Percentiles rank a stretch among this genome's conserved stretches.
These are phyloP conservation scores for Fraxinus xanthoxyloides DNA, from an alignment of 305 asterid species.

Conservation along the genomic window DNA sequence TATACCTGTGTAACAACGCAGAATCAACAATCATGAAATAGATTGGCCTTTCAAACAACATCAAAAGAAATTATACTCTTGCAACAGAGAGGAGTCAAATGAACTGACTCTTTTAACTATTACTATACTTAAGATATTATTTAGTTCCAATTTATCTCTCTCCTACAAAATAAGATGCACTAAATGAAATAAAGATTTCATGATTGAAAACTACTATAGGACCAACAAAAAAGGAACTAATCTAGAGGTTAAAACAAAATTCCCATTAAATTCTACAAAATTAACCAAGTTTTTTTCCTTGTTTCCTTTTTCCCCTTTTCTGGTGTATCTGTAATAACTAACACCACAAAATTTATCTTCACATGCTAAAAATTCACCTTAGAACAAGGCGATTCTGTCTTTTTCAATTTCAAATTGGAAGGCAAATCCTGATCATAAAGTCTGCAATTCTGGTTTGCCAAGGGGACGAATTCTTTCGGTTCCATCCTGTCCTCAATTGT, in stretches of 20 bases:
- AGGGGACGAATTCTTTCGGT: slow-evolving; percentile 38
- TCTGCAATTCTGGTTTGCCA: slow-evolving; percentile 40
- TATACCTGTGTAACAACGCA: slow-evolving; percentile 45
- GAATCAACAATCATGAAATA: neutral
- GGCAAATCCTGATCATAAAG: slow-evolving; percentile 51
- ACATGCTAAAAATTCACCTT: slow-evolving; percentile 45
- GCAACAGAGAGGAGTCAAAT: neutral
- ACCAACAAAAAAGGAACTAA: neutral
- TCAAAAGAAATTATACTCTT: neutral
- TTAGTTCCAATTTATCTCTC: neutral
- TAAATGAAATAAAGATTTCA: neutral
- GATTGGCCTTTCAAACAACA: neutral
- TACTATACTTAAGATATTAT: neutral
- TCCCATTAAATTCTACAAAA: neutral
- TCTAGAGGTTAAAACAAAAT: neutral
- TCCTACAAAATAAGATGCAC: neutral
- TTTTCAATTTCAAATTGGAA: slow-evolving; percentile 41
- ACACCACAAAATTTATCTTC: neutral
- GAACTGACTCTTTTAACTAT: neutral
- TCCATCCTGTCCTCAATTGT: slow-evolving; percentile 37
- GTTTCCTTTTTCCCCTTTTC: neutral
- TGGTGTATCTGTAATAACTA: neutral
- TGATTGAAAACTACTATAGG: neutral
- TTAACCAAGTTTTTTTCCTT: neutral
- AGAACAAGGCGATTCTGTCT: slow-evolving; percentile 42